These are phyloP conservation scores for Ophiocordyceps sinensis DNA, from an alignment of 2,329 filamentous ascomycete species.

Conservation along the genomic window DNA sequence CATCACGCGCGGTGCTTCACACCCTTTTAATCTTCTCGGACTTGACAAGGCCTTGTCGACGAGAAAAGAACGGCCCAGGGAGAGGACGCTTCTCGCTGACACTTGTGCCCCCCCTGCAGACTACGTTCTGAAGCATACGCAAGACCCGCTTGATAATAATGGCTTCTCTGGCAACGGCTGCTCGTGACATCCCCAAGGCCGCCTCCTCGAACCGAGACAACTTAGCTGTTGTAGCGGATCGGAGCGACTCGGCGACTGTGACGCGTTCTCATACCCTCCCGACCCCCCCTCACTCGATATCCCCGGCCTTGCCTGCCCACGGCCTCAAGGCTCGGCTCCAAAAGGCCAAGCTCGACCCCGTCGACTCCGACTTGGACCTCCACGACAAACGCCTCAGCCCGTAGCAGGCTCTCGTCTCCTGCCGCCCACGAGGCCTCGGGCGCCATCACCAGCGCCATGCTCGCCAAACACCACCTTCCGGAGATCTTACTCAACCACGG, in stretches of 20 bases:
- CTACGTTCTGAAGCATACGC: constrained; percentile 28
- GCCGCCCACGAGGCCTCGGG: constrained; percentile 54
- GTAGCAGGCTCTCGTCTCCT: constrained; percentile 27
- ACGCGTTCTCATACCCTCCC: constrained; percentile 54
- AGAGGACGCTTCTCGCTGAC: background rate
- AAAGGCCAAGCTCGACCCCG: constrained; percentile 43
- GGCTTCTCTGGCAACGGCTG: constrained; percentile 52
- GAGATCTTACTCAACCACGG: constrained; percentile 82
- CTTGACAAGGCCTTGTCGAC: too few relatives aligned
- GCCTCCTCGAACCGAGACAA: constrained; percentile 47
- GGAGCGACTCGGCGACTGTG: constrained; percentile 45
- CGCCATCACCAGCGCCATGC: constrained; percentile 68
- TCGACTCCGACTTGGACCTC: constrained; percentile 81
- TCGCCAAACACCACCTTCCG: constrained; percentile 82
- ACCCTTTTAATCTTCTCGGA: too few relatives aligned
- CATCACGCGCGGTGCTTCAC: too few relatives aligned
- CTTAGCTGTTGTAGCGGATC: constrained; percentile 59
- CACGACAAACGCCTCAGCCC: constrained; percentile 38
- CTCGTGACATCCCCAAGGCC: constrained; percentile 51
- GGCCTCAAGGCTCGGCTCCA: constrained; percentile 57
- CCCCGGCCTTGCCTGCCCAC: constrained; percentile 71
- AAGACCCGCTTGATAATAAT: constrained; percentile 29
- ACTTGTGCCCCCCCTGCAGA: constrained; percentile 15
- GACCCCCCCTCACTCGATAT: constrained; percentile 92
- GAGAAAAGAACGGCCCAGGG: too few relatives aligned